Percentiles rank a stretch among this genome's conserved stretches.
phyloP scores from a whole-genome alignment of 345 rosid species.

The Syzygium jambos region DNA sequence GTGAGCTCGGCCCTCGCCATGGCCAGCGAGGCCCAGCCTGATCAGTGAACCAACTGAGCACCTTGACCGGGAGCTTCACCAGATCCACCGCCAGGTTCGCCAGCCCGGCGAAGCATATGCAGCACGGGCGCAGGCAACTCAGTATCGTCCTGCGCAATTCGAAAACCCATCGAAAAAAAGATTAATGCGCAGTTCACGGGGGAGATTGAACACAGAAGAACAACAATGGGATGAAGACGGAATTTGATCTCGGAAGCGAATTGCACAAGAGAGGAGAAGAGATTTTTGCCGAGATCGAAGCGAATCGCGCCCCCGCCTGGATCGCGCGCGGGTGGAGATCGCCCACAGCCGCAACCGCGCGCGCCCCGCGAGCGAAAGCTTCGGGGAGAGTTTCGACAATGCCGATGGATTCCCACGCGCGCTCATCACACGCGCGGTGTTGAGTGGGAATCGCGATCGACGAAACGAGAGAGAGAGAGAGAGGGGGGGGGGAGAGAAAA shows the following conservation, averaged over 20 bases:
- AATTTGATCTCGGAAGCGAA: too few relatives aligned
- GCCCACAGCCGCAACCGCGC: too few relatives aligned
- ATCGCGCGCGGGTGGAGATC: too few relatives aligned
- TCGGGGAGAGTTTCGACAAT: neutral
- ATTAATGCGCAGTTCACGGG: too few relatives aligned
- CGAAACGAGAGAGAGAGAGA: neutral
- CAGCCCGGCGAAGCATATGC: constrained; percentile 58
- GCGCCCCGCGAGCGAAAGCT: too few relatives aligned
- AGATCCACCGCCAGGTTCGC: constrained; percentile 60
- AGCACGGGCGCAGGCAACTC: constrained; percentile 87
- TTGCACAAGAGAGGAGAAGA: too few relatives aligned
- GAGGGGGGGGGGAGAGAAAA: neutral
- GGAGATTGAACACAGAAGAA: too few relatives aligned
- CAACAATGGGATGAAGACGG: too few relatives aligned
- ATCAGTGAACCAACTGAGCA: constrained; percentile 55
- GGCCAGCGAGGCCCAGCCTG: too few relatives aligned
- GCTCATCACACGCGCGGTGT: neutral
- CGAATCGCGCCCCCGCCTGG: too few relatives aligned
- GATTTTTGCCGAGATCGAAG: too few relatives aligned
- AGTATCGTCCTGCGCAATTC: constrained; percentile 37
- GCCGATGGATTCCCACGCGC: neutral
- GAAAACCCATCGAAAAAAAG: neutral
- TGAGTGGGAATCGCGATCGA: neutral
- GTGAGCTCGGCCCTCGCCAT: too few relatives aligned
- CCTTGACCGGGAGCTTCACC: constrained; percentile 56